Evolutionary conservation across 2,329 filamentous ascomycete genomes (phyloP), one percentile per base, ranked within the genome.

Genomic region (Fusarium miscanthi): DNA sequence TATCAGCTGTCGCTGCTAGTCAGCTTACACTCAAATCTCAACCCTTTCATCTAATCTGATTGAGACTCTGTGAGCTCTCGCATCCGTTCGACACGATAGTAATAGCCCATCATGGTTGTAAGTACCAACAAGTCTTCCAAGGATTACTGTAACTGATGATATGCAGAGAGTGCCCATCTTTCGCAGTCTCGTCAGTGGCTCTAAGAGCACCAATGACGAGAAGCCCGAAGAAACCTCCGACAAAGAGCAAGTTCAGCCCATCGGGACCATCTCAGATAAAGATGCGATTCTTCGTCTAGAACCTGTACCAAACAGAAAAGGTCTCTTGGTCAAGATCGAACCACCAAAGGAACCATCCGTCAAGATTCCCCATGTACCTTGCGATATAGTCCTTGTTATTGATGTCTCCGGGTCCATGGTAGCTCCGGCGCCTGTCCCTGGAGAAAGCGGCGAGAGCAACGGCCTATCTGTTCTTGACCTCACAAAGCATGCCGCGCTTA

Each of bases 301-400:
- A 54, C 81, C 84, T 0, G 63, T 86, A 8, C 71, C 80, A 1
- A 74, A 76, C 6, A 72, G 76, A 5, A 79, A 85, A 14, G 84
- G 84, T 3, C 74, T 88, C 3, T 58, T 89, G 7, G 76, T 88
- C 70, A 85, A 83, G 51, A 78, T 89, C 16, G 77, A 82, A 8
- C 85, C 87, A 1, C 87, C 87, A 0, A 77, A 45, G 6, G 59
- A 76, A 11, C 85, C 85, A 3, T 33, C 43, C 0, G 23, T 73
- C 5, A 27, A 70, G 1, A 67, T 81, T 0, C 61, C 74, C 11
- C 86, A 87, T 74, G 82, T 86, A 0, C 85, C 88, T 4, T 89
- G 87, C 75, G 89, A 91, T 67, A 87, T 91, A 37, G 88, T 90
- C 5, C 83, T 91, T 6, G 88, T 88, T 21, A 89, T 91, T 59